Base-by-base conservation (phyloP, 768 basidiomycete species). In the Baorangia bicolor region DNA sequence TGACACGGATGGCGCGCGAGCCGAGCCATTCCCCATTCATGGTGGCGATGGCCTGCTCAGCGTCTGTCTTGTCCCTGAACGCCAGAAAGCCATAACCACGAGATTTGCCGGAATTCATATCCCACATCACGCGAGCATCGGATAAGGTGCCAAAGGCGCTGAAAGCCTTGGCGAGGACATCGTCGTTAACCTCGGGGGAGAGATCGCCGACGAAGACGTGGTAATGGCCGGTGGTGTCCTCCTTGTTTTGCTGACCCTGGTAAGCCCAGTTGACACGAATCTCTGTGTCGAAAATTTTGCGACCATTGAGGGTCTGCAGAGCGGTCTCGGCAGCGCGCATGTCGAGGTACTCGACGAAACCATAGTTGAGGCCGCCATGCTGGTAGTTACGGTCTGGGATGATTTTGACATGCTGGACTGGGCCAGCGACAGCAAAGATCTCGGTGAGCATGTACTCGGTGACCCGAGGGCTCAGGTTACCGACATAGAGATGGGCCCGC, bases 21-120 rank as follows among this genome's bases (percentile, higher is more conserved):
- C 97, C 97, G 35, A 99, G 82, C 94, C 94, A 99, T 80, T 99
- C 96, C 54, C 97, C 97, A 69, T 99, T 99, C 97, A 99, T 99
- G 57, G 96, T 95, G 31, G 92, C 90, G 71, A 99, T 99, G 40
- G 97, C 97, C 73, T 98, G 97, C 73, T 99, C 97, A 31, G 97
- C 97, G 67, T 99, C 97, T 49, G 96, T 93, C 77, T 96, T 95
- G 79, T 99, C 97, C 66, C 96, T 84, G 83, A 98, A 98, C 3
- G 96, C 95, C 61, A 98, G 84, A 82, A 98, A 98, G 48, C 96
- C 95, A 69, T 98, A 98, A 39, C 96, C 96, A 66, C 96, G 89
- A 67, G 90, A 93, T 78, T 98, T 98, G 58, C 97, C 97, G 50
- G 95, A 96, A 76, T 95, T 97, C 94, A 98, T 98, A 73, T 99